A percentile compares a stretch with the other conserved stretches of the same genome.
phyloP scores from a whole-genome alignment of 441 rosid species.

The Dalechampia spathulata region DNA sequence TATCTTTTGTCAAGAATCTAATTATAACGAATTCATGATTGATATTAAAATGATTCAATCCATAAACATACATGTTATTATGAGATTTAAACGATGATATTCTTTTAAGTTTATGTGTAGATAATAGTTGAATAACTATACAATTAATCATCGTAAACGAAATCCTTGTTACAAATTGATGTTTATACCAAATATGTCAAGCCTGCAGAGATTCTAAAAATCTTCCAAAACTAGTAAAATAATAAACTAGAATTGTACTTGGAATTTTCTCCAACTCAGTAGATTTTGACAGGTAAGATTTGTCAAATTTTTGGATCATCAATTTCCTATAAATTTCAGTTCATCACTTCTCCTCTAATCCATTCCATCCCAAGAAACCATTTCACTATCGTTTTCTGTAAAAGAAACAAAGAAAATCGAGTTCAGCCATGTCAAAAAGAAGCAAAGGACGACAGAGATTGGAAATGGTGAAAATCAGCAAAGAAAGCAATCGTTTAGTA shows the following conservation, averaged over 20 bases:
- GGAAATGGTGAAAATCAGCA: conserved; percentile 26
- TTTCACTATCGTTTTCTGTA: neutral
- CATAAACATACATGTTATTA: too few species aligned
- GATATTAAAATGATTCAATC: too few species aligned
- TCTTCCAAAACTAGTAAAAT: conserved; percentile 19
- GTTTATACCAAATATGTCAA: conserved; percentile 12
- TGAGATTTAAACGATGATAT: too few species aligned
- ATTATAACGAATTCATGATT: too few species aligned
- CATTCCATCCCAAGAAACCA: too few species aligned
- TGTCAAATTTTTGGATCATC: neutral
- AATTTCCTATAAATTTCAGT: conserved; percentile 12
- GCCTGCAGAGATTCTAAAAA: conserved; percentile 6
- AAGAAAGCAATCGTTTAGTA: conserved; percentile 35
- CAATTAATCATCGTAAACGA: neutral
- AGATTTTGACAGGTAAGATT: conserved; percentile 3
- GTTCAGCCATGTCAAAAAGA: conserved; percentile 28
- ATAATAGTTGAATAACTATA: neutral
- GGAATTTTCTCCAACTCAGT: neutral
- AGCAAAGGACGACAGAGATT: conserved; percentile 38
- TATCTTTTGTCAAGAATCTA: too few species aligned
- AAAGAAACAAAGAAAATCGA: too few species aligned
- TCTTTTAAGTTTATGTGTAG: too few species aligned
- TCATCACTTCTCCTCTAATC: neutral
- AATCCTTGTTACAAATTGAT: neutral
- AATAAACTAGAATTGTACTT: neutral